A percentile compares a stretch with the other conserved stretches of the same genome.
Evolutionary conservation across 139 green algal genomes (phyloP).

Genomic region (Coelastrella sp.): DNA sequence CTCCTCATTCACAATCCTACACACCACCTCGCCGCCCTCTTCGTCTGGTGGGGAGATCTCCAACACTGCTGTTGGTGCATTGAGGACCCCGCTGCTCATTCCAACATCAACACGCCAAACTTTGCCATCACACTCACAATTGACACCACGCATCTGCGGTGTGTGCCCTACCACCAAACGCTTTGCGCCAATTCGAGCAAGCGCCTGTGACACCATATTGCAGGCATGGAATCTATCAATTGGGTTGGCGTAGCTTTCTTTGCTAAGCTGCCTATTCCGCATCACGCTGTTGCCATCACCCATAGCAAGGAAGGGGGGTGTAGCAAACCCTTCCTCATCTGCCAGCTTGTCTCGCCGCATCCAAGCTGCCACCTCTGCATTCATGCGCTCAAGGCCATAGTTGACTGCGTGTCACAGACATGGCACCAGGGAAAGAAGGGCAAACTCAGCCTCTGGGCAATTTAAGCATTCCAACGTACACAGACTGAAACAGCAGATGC

Average conservation of each 20-base stretch:
- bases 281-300: conserved; percentile 85
- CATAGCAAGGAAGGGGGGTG: conserved; percentile 91
- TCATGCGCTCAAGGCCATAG: conserved; percentile 88
- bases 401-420: conserved; percentile 60
- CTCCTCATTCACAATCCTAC: conserved; percentile 35
- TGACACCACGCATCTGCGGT: conserved; percentile 79
- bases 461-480: no score
- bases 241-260: conserved; percentile 68
- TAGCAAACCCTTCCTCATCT: conserved; percentile 57
- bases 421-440: background rate
- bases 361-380: conserved; percentile 89
- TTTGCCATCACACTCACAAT: conserved; percentile 86
- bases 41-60: conserved; percentile 54
- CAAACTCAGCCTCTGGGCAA: no score
- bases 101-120: conserved; percentile 95
- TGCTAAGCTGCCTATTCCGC: conserved; percentile 88
- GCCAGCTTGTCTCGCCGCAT: conserved; percentile 77
- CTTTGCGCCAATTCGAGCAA: conserved; percentile 71
- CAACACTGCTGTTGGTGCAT: conserved; percentile 71
- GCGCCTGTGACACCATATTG: conserved; percentile 67
- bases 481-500: background rate
- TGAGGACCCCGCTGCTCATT: conserved; percentile 89
- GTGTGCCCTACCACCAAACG: conserved; percentile 94
- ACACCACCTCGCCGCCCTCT: conserved; percentile 27
- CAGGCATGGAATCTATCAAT: conserved; percentile 77